Percentiles rank a stretch among this genome's conserved stretches.
These are phyloP conservation scores for Trametes cingulata DNA, from an alignment of 768 basidiomycete species.

Conservation along the genomic window DNA sequence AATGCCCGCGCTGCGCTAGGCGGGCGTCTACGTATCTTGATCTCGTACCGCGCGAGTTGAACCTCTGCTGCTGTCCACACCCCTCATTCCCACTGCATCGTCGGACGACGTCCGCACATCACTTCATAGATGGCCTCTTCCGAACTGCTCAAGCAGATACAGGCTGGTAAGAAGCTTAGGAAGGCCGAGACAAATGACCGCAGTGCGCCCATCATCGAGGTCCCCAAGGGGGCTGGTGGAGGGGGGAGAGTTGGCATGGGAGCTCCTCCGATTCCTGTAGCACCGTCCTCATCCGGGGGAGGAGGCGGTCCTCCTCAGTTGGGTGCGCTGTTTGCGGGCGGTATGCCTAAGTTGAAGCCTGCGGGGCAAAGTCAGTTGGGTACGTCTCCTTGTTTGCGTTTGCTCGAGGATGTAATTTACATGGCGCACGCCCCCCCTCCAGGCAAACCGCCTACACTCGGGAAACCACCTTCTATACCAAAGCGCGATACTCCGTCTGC, in stretches of 20 bases:
- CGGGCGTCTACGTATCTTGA: not conserved
- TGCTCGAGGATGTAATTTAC: conserved; percentile 11
- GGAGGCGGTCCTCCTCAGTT: conserved; percentile 75
- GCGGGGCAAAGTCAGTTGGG: conserved; percentile 58
- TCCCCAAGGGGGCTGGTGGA: conserved; percentile 37
- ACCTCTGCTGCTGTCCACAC: not conserved
- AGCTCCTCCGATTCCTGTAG: conserved; percentile 27
- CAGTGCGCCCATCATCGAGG: conserved; percentile 65
- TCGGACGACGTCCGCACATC: too few relatives aligned
- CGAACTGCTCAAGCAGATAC: conserved; percentile 79
- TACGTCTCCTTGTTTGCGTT: conserved; percentile 31
- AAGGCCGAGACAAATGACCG: conserved; percentile 84
- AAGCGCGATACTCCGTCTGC: conserved; percentile 43
- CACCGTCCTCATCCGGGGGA: conserved; percentile 26
- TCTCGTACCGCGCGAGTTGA: not conserved
- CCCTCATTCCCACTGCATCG: not conserved
- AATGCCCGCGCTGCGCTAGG: not conserved
- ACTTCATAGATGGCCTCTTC: conserved; percentile 59
- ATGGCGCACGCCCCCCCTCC: conserved; percentile 5
- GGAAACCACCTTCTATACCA: conserved; percentile 67
- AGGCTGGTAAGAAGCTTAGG: conserved; percentile 78
- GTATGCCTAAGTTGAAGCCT: conserved; percentile 88
- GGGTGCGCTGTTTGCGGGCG: conserved; percentile 85
- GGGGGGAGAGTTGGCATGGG: conserved; percentile 38
- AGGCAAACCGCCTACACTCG: conserved; percentile 67